These are phyloP conservation scores for Sophora flavescens DNA, from an alignment of 306 rosid genomes.

Conservation along the genomic window DNA sequence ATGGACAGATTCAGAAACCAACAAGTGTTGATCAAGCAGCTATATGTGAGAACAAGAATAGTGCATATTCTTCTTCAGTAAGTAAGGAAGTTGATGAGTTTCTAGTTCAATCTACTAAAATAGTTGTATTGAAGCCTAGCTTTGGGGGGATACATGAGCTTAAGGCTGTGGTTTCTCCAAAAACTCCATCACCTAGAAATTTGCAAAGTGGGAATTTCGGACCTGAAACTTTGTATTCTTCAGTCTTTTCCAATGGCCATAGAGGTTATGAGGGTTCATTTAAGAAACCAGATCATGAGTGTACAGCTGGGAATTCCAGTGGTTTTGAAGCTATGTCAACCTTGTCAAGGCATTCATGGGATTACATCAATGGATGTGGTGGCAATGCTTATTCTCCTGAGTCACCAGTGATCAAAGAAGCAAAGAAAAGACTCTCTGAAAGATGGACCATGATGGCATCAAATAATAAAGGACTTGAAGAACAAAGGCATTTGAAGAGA, in stretches of 20 bases:
- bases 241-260: conserved; percentile 81
- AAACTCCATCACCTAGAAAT: conserved; percentile 60
- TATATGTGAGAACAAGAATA: conserved; percentile 54
- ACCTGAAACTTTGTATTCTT: conserved; percentile 62
- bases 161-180: conserved; percentile 64
- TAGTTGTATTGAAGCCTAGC: conserved; percentile 91
- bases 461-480: conserved; percentile 62
- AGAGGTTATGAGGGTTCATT: conserved; percentile 86
- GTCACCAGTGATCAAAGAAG: conserved; percentile 91
- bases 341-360: conserved; percentile 88
- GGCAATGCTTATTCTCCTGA: conserved; percentile 86
- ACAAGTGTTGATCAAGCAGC: conserved; percentile 52
- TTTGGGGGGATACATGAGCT: conserved; percentile 63
- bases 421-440: conserved; percentile 93
- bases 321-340: conserved; percentile 81
- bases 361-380: conserved; percentile 63
- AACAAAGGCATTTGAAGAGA: conserved; percentile 61
- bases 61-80: conserved; percentile 49
- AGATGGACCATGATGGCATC: conserved; percentile 89
- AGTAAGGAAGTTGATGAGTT: conserved; percentile 60
- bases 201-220: conserved; percentile 54
- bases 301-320: conserved; percentile 60
- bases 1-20: conserved; percentile 56
- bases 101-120: conserved; percentile 77
- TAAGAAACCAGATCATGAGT: conserved; percentile 75